Percentiles rank a stretch among this genome's conserved stretches.
Conservation (phyloP, 2,329 filamentous ascomycete species). For the Curvularia sp. region DNA sequence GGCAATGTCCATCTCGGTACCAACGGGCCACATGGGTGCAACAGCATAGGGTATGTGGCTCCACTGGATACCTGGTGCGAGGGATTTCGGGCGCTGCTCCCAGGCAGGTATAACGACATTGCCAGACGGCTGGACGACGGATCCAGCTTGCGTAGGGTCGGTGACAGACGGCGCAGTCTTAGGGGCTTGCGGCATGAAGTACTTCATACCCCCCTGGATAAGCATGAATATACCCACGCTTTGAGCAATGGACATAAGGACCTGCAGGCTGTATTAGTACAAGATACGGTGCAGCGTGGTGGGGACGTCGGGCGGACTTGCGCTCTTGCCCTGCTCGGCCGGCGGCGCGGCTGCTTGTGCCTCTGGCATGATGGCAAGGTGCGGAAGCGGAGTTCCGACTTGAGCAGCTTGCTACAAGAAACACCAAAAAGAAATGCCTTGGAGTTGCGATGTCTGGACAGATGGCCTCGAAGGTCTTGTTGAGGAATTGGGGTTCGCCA, state of each 20-base stretch:
- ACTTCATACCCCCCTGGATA: conserved; percentile 64
- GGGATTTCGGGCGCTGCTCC: conserved; percentile 46
- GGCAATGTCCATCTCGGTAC: conserved; percentile 80
- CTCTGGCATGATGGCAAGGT: conserved; percentile 41
- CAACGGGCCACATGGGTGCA: conserved; percentile 85
- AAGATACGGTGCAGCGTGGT: neutral
- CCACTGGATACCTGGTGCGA: conserved; percentile 64
- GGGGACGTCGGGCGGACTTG: conserved; percentile 24
- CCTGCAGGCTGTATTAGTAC: conserved; percentile 36
- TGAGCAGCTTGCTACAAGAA: conserved; percentile 13
- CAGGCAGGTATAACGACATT: conserved; percentile 49
- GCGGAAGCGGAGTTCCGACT: conserved; percentile 19
- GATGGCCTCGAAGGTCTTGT: conserved; percentile 6
- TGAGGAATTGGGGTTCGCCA: conserved; percentile 16
- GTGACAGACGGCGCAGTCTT: conserved; percentile 20
- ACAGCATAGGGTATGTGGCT: conserved; percentile 72
- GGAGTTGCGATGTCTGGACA: conserved; percentile 16
- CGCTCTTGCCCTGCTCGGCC: conserved; percentile 33
- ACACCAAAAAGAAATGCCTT: conserved; percentile 2
- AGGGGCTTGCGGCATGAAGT: conserved; percentile 57
- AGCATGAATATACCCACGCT: conserved; percentile 66
- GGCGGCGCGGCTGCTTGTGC: conserved; percentile 28
- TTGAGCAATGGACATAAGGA: conserved; percentile 57
- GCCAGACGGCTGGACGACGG: conserved; percentile 23
- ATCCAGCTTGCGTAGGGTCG: conserved; percentile 30